Conservation (phyloP, 2,329 filamentous ascomycete species). For the Didymella arachidicola region DNA sequence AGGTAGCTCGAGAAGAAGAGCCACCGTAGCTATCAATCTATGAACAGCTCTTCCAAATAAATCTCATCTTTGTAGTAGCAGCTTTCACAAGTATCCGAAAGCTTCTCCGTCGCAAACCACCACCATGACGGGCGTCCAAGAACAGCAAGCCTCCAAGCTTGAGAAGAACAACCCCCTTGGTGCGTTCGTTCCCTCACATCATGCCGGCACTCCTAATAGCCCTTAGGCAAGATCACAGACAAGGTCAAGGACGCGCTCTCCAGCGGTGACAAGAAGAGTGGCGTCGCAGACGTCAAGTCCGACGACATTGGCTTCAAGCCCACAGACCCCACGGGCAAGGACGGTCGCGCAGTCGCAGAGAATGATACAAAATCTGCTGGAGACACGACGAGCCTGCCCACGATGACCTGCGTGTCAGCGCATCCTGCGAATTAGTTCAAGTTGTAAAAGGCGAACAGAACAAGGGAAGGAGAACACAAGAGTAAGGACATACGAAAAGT, state of each 20-base stretch:
- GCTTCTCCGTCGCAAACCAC: neutral
- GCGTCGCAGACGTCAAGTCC: slow-evolving; percentile 3
- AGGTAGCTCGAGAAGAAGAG: neutral
- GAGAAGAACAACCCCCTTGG: slow-evolving; percentile 12
- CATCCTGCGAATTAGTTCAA: neutral
- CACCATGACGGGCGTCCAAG: slow-evolving; percentile 1
- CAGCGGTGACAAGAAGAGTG: slow-evolving; percentile 1
- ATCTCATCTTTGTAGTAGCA: neutral
- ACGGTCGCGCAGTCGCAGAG: slow-evolving; percentile 11
- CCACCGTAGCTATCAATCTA: neutral
- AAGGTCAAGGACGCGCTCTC: slow-evolving; percentile 8
- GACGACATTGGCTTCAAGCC: slow-evolving; percentile 16
- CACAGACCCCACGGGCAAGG: slow-evolving; percentile 6
- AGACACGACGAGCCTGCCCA: slow-evolving; percentile 9
- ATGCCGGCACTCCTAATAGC: neutral
- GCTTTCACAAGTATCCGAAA: neutral
- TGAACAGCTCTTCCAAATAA: neutral
- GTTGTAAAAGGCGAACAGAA: neutral
- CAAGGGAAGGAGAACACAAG: neutral
- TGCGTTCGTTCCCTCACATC: neutral
- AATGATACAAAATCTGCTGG: slow-evolving; percentile 7
- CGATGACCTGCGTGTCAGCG: slow-evolving; percentile 8
- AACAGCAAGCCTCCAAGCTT: slow-evolving; percentile 14
- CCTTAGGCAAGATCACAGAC: slow-evolving; percentile 6
- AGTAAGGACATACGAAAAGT: neutral